Percentiles rank a stretch among this genome's conserved stretches.
Conservation (phyloP, 1,284 basidiomycete genomes). For the Pholiota adiposa region DNA sequence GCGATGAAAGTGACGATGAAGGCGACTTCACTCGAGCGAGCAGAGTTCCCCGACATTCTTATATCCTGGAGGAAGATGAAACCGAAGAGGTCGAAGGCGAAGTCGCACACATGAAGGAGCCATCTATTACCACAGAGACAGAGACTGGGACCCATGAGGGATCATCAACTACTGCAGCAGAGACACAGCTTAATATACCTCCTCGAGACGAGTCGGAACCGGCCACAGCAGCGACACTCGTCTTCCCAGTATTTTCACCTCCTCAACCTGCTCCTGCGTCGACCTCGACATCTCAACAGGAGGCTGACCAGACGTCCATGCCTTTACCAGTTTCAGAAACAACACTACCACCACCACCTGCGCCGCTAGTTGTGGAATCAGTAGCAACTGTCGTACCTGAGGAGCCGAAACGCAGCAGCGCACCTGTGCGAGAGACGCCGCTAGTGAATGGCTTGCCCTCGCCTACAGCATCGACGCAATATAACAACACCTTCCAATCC, state of each 20-base stretch:
- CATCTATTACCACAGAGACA: conserved; percentile 16
- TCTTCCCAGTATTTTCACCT: conserved; percentile 39
- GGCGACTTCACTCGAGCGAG: conserved; percentile 40
- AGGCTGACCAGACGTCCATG: conserved; percentile 14
- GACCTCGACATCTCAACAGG: conserved; percentile 2
- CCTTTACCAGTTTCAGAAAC: conserved; percentile 18
- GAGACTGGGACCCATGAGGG: conserved; percentile 18
- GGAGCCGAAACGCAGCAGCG: conserved; percentile 22
- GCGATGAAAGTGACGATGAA: conserved; percentile 77
- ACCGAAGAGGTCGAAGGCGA: conserved; percentile 38
- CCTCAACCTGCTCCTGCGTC: conserved; percentile 13
- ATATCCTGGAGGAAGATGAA: conserved; percentile 73
- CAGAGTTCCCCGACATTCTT: conserved; percentile 49
- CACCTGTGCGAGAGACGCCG: conserved; percentile 20
- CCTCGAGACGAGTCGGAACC: conserved; percentile 30
- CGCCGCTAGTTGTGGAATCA: conserved; percentile 14
- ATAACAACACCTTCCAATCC: conserved; percentile 12
- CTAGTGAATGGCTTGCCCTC: conserved; percentile 25
- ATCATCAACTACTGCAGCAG: conserved; percentile 13
- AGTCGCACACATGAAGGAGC: conserved; percentile 22
- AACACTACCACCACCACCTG: conserved; percentile 18
- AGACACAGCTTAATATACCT: conserved; percentile 33
- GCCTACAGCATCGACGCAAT: conserved; percentile 23
- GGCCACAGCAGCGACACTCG: conserved; percentile 44
- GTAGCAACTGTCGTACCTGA: too few species aligned